Base-by-base conservation (phyloP, 129 eudicot species). In the Deinandra increscens region DNA sequence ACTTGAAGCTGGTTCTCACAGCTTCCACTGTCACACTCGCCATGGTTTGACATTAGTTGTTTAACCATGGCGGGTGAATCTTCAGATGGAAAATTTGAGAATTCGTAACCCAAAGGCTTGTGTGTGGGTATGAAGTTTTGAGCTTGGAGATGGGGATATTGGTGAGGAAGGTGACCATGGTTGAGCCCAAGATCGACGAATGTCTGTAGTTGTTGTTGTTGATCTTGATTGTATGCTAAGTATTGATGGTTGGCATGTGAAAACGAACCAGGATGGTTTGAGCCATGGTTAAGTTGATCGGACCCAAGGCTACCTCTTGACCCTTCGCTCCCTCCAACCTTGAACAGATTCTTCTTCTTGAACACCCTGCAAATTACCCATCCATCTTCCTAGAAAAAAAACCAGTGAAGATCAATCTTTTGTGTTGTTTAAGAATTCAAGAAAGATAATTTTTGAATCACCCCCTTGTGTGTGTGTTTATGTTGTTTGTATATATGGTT, bases 331-430 rank as follows among this genome's bases (percentile, higher is more conserved):
- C 90, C 96, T 60, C 87, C 92, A 68, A 91, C 80, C 71, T 88
- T 91, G 86, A 91, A 91, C 33, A 88, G 59, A 58, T 91, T 91
- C 76, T 91, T 91, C 81, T 91, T 91, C 85, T 88, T 91, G 78
- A 91, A 91, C 53, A 91, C 96, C 71, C 96, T 81, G 39, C 97
- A 91, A 56, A 88, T 84, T 63, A 91, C 97, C 96, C 97, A 91
- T 37, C 97, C 94, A 66, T 91, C 97, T 68, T 91, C 97, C 97
- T 91, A 64, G 31, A 12, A 34, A 69, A 38, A 12, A 48, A 41
- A 14, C 18, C 1, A 37, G 4, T 19, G 42, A 36, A 42, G 19
- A 38, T 37, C 43, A 42, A 19, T 20, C 26, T 69, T 36, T 53
- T 37, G 51, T 9, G 50, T 64, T 51, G 11, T 6, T 2, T 1